Conservation (phyloP, 805 yeast genomes). For the Candida hungchunana region DNA sequence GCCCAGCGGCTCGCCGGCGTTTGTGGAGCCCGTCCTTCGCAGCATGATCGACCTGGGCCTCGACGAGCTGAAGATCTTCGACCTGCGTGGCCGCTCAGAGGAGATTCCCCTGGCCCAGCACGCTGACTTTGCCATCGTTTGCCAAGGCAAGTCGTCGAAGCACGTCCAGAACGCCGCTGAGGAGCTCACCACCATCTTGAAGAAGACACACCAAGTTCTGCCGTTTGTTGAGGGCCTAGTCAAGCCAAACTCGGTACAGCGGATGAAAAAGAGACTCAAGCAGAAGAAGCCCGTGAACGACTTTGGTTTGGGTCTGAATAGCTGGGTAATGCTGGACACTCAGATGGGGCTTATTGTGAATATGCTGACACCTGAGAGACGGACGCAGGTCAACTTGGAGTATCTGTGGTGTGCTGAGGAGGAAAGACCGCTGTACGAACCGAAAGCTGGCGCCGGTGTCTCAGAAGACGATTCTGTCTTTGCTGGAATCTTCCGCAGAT, state of each 20-base stretch:
- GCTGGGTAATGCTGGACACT: constrained; percentile 83
- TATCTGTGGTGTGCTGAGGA: constrained; percentile 46
- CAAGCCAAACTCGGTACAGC: constrained; percentile 50
- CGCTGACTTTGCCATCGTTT: constrained; percentile 53
- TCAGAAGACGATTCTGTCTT: constrained; percentile 37
- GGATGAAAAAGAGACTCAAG: constrained; percentile 46
- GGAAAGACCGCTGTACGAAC: constrained; percentile 28
- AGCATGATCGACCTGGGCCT: constrained; percentile 61
- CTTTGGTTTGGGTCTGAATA: constrained; percentile 53
- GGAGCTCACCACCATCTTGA: constrained; percentile 54
- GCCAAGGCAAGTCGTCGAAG: constrained; percentile 71
- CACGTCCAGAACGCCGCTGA: constrained; percentile 71
- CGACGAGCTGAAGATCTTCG: constrained; percentile 57
- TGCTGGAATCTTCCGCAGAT: constrained; percentile 38
- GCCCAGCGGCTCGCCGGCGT: constrained; percentile 56
- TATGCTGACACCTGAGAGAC: constrained; percentile 64
- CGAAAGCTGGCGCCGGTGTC: not conserved
- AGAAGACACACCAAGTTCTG: constrained; percentile 40
- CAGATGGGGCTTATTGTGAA: constrained; percentile 61
- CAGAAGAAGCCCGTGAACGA: constrained; percentile 49
- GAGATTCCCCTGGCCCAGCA: constrained; percentile 36
- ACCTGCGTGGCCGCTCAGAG: constrained; percentile 42
- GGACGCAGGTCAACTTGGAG: constrained; percentile 68
- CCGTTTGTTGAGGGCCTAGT: constrained; percentile 71
- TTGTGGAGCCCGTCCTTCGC: constrained; percentile 41